A percentile compares a stretch with the other conserved stretches of the same genome.
phyloP scores from a whole-genome alignment of 139 green algal species.

The Micromonas pusilla region DNA sequence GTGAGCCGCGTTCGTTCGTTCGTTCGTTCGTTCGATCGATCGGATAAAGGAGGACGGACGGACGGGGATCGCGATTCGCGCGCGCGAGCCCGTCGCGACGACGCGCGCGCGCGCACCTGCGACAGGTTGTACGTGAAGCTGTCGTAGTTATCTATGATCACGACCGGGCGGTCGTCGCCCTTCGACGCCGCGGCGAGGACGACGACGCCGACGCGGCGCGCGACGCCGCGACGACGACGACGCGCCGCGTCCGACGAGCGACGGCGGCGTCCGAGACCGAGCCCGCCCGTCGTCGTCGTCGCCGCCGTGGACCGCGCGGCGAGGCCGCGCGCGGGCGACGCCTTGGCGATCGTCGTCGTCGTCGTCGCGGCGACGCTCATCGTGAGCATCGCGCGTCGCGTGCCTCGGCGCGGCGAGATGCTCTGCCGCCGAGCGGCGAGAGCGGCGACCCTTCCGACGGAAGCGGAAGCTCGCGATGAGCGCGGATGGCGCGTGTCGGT shows the following conservation, averaged over 20 bases:
- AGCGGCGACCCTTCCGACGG: too few species aligned
- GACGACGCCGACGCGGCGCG: neutral
- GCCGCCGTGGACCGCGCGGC: neutral
- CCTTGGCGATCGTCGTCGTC: neutral
- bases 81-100: too few species aligned
- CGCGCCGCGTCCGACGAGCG: too few species aligned
- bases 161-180: conserved; percentile 43
- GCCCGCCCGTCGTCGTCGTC: neutral
- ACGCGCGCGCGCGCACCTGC: conserved; percentile 53
- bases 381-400: too few species aligned
- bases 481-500: too few species aligned
- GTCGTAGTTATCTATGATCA: conserved; percentile 98
- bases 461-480: too few species aligned
- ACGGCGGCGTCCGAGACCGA: neutral
- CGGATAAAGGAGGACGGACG: too few species aligned
- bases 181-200: neutral
- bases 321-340: neutral
- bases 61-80: too few species aligned
- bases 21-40: too few species aligned
- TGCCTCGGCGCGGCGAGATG: neutral
- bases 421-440: too few species aligned
- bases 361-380: too few species aligned
- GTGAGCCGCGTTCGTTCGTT: neutral
- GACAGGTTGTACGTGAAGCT: conserved; percentile 97
- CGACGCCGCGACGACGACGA: neutral